Conservation (phyloP, 176 grass and related monocot species). For the Oryza brachyantha region DNA sequence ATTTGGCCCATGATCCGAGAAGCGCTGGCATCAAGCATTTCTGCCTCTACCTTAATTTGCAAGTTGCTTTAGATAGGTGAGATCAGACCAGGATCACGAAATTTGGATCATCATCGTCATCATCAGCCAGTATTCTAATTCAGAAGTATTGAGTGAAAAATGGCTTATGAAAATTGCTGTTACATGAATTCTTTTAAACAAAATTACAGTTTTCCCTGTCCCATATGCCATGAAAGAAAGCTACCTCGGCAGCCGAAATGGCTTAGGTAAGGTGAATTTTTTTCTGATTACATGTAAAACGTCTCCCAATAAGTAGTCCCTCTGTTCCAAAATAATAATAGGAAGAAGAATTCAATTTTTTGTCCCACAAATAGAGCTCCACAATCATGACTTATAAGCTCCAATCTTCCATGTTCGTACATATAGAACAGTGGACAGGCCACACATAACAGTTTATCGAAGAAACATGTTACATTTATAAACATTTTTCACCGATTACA, state of each 20-base stretch:
- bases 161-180: not conserved
- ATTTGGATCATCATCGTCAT: not conserved
- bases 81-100: not conserved
- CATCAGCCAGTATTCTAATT: not conserved
- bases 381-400: not conserved
- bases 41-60: not conserved
- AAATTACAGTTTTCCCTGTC: not conserved
- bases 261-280: not conserved
- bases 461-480: not conserved
- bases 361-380: not conserved
- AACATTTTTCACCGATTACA: not conserved
- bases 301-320: not conserved
- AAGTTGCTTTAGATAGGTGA: not conserved
- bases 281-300: not conserved
- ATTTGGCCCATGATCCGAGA: constrained; percentile 4
- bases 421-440: not conserved
- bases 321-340: too few species aligned
- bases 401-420: not conserved
- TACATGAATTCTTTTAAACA: not conserved
- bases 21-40: not conserved
- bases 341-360: too few species aligned
- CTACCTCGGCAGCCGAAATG: not conserved
- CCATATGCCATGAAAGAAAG: not conserved
- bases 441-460: constrained; percentile 5
- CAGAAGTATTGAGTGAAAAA: not conserved